Percentiles rank a stretch among this genome's conserved stretches.
Evolutionary conservation across 805 yeast species (phyloP).

Genomic region (Saturnispora hagleri): DNA sequence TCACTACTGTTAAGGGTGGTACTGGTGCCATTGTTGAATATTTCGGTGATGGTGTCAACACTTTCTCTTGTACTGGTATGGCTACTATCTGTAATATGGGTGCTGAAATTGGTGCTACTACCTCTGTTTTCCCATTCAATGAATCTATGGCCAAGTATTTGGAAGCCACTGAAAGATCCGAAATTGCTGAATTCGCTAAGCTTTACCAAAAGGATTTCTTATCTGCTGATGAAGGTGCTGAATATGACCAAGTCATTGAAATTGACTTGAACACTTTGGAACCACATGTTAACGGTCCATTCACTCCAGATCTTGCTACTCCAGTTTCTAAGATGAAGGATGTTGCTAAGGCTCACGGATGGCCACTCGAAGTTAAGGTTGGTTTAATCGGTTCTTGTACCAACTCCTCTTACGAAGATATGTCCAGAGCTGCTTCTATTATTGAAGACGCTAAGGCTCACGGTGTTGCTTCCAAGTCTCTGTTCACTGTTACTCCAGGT

Average conservation of each 20-base stretch:
- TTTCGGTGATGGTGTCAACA: constrained; percentile 88
- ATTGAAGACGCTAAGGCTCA: constrained; percentile 78
- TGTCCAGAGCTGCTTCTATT: constrained; percentile 91
- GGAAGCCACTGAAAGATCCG: constrained; percentile 72
- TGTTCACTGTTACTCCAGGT: constrained; percentile 95
- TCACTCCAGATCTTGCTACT: constrained; percentile 95
- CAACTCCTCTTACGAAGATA: constrained; percentile 96
- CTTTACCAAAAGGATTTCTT: constrained; percentile 41
- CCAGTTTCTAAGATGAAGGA: constrained; percentile 76
- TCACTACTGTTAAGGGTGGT: constrained; percentile 94
- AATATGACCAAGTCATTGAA: constrained; percentile 88
- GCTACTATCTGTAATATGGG: constrained; percentile 99
- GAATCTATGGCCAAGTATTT: constrained; percentile 46
- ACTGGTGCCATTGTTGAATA: constrained; percentile 95
- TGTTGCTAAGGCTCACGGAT: constrained; percentile 59
- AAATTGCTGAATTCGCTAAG: constrained; percentile 70
- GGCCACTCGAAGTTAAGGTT: constrained; percentile 84
- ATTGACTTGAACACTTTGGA: constrained; percentile 79
- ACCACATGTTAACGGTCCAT: constrained; percentile 96
- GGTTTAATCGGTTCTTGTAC: constrained; percentile 98
- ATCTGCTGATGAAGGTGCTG: constrained; percentile 78
- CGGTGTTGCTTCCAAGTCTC: constrained; percentile 84
- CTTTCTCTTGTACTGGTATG: constrained; percentile 96
- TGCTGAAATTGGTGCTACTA: constrained; percentile 98
- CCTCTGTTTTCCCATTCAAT: constrained; percentile 92